Base-by-base conservation (phyloP, 2,329 filamentous ascomycete genomes). In the Sclerotiophoma versabilis region DNA sequence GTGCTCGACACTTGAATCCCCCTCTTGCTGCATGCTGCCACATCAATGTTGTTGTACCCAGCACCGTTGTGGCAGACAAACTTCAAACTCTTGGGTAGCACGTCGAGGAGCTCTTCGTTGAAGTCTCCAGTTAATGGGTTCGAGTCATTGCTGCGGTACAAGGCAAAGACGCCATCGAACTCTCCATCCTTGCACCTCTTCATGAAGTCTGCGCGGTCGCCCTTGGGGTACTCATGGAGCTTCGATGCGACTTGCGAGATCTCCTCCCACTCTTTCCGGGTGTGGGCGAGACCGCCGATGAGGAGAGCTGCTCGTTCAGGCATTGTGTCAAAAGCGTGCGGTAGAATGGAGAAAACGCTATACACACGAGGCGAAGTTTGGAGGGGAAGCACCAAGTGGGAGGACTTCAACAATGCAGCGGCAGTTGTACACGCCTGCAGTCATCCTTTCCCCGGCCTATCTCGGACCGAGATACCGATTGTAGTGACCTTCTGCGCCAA, bases 1-100 rank as follows among this genome's bases (percentile, higher is more conserved):
- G 78, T 80, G 57, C 79, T 73, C 59, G 77, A 77, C n/a, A 80
- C 74, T 1, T 67, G 62, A 22, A 81, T 80, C 2, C 74, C 74
- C 60, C 61, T 76, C 58, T 77, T 68, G 22, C 80, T 81, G 68
- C 83, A 85, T 19, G 79, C 81, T 1, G 76, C 69, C 12, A 85
- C 75, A 53, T 86, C 83, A 41, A 87, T 80, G 61, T 85, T 85
- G 66, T 86, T 84, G 69, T 87, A 87, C 4, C 84, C 84, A 1
- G 84, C 84, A 14, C 84, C 77, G 44, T 80, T 79, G 60, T 81
- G 79, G 48, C 75, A 77, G 20, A 79, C 76, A 56, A 72, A 80
- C 44, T 77, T 79, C 45, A 80, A 33, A 55, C 69, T 74, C 51
- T 72, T 69, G 0, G 79, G 79, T 6, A 81, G 64, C 5, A 64